Percentiles rank a stretch among this genome's conserved stretches.
Conservation (phyloP, 2,329 filamentous ascomycete genomes). For the Tolypocladium cylindrosporum region DNA sequence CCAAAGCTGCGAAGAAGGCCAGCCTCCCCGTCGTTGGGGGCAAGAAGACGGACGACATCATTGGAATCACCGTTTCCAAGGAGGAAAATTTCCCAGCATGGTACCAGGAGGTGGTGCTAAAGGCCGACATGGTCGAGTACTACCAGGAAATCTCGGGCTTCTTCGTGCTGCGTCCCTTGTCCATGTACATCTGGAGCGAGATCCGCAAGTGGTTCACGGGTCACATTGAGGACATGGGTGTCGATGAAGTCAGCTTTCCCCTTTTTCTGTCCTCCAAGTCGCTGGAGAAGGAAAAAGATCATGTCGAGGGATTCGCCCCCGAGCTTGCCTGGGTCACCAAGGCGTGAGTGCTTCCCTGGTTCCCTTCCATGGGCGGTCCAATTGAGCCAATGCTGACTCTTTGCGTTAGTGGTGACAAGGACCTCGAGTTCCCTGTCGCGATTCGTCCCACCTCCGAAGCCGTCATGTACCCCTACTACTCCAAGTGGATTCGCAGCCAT, state of each 20-base stretch:
- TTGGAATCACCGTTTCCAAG: constrained; percentile 82
- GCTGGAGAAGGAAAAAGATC: constrained; percentile 79
- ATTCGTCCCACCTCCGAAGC: constrained; percentile 61
- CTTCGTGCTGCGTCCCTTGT: constrained; percentile 74
- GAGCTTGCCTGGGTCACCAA: constrained; percentile 85
- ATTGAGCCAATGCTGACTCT: neutral
- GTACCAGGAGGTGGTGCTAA: constrained; percentile 97
- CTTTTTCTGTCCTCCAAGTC: constrained; percentile 92
- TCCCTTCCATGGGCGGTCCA: neutral
- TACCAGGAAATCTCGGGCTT: constrained; percentile 91
- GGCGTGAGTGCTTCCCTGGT: constrained; percentile 40
- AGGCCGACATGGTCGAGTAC: constrained; percentile 96
- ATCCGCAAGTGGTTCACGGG: constrained; percentile 59
- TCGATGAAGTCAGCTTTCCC: constrained; percentile 93
- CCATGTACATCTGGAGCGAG: constrained; percentile 58
- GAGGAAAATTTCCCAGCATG: constrained; percentile 81
- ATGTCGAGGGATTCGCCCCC: constrained; percentile 97
- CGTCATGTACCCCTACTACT: constrained; percentile 93
- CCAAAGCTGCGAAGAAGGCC: constrained; percentile 48
- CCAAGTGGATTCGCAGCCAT: constrained; percentile 95
- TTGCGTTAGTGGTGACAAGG: constrained; percentile 64
- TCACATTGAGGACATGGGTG: constrained; percentile 81
- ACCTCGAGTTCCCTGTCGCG: constrained; percentile 71
- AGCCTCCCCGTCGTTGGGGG: constrained; percentile 41
- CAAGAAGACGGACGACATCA: constrained; percentile 59